A percentile compares a stretch with the other conserved stretches of the same genome.
Conservation (phyloP, 257 asterid species). For the Misopates orontium region DNA sequence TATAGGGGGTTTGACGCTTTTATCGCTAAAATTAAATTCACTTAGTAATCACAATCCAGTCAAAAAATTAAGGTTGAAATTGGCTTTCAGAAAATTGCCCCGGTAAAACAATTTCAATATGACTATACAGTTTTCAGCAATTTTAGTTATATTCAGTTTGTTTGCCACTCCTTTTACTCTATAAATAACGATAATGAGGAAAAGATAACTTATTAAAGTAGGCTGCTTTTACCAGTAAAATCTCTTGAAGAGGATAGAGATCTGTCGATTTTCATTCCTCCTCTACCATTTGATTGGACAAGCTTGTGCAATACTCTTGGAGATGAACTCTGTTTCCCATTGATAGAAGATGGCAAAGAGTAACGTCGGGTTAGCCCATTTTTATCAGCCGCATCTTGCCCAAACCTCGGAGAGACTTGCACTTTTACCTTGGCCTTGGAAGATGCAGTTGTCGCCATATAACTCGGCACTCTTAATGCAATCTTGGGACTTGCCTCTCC, state of each 20-base stretch:
- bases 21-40: no score
- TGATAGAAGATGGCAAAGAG: constrained; percentile 52
- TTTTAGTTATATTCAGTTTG: background rate
- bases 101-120: background rate
- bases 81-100: background rate
- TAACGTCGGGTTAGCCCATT: constrained; percentile 45
- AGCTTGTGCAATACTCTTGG: constrained; percentile 49
- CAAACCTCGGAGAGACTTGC: constrained; percentile 50
- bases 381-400: constrained; percentile 39
- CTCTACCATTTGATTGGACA: constrained; percentile 50
- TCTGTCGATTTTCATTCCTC: constrained; percentile 43
- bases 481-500: constrained; percentile 22
- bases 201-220: background rate
- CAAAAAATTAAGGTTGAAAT: background rate
- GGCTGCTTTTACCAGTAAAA: constrained; percentile 22
- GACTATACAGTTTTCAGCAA: background rate
- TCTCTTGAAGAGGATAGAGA: constrained; percentile 54
- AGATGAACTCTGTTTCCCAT: constrained; percentile 45
- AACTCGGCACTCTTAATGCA: constrained; percentile 47
- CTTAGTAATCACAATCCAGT: background rate
- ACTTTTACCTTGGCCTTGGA: constrained; percentile 53
- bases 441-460: constrained; percentile 64
- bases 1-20: no score
- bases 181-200: background rate
- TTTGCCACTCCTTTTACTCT: background rate